Evolutionary conservation across 192 early-diverging fungal genomes (phyloP).

Genomic region (Backusella morwellensis): DNA sequence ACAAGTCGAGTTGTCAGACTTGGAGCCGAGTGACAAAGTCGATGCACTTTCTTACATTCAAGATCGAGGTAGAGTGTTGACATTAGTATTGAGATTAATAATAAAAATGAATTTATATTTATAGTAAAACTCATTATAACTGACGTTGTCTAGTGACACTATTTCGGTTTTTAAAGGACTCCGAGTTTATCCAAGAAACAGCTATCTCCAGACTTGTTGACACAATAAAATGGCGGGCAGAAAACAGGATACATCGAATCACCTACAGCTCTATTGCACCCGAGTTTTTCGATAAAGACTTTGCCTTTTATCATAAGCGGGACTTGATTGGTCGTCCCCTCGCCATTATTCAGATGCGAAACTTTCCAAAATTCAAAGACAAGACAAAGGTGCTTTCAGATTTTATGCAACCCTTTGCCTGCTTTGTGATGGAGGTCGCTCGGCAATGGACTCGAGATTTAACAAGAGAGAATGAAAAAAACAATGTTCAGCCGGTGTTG

Average conservation of each 20-base stretch:
- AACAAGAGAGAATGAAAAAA: conserved; percentile 24
- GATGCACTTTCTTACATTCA: conserved; percentile 13
- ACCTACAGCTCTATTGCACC: conserved; percentile 15
- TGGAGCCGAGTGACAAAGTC: background rate
- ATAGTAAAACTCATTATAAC: background rate
- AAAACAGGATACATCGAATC: conserved; percentile 23
- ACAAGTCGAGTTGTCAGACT: background rate
- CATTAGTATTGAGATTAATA: background rate
- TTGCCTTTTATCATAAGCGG: conserved; percentile 41
- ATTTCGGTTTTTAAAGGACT: conserved; percentile 39
- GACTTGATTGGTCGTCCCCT: conserved; percentile 38
- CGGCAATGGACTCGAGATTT: conserved; percentile 37
- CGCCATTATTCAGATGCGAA: conserved; percentile 34
- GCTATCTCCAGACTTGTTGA: conserved; percentile 19
- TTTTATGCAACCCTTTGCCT: conserved; percentile 35
- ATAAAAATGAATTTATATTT: background rate
- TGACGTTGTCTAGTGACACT: conserved; percentile 33
- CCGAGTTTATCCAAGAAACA: conserved; percentile 20
- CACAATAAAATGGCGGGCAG: conserved; percentile 40
- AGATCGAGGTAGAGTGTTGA: conserved; percentile 22
- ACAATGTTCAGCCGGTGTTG: background rate
- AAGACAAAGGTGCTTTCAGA: conserved; percentile 11
- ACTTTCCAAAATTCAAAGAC: conserved; percentile 30
- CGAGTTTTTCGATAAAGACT: conserved; percentile 27
- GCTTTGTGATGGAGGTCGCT: conserved; percentile 41